Evolutionary conservation across 2,329 filamentous ascomycete species (phyloP), one percentile per base, ranked within the genome.

Genomic region (Leptodontidium sp.): DNA sequence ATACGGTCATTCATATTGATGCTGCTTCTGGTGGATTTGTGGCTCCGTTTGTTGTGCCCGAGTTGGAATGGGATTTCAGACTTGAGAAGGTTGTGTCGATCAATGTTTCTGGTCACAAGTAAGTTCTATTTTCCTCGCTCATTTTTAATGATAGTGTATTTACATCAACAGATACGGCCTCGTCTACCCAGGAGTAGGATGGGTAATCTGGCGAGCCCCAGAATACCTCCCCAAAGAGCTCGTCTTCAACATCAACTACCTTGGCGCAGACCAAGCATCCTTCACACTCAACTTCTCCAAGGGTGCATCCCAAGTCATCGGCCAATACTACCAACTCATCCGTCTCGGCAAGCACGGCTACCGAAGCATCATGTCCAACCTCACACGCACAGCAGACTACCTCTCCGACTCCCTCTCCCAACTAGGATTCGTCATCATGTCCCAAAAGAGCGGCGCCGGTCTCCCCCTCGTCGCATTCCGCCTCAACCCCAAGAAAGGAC

Each of bases 171-270:
- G 61, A 82, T 91, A 92, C 75, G 90, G 90, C 17, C 83, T 89
- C 24, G 86, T 97, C 61, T 97, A 98, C 79, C 94, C 94, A 0
- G 94, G 95, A 79, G 93, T 98, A 15, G 95, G 95, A 68, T 98
- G 95, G 95, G 90, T 95, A 12, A 85, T 98, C 73, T 98, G 94
- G 94, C 89, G 94, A 59, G 88, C 89, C 49, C 88, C 93, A 62
- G 91, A 96, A 79, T 96, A 86, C 81, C 87, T 97, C 2, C 95
- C 95, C 8, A 87, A 79, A 78, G 94, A 98, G 77, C 90, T 98
- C 26, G 93, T 98, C 76, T 98, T 98, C 88, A 98, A 97, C 86
- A 98, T 98, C 87, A 98, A 98, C 86, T 98, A 98, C 82, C 91
- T 98, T 6, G 95, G 95, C 61, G 94, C 95, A 12, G 93, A 98